Base-by-base conservation (phyloP, 495 filamentous ascomycete genomes). In the Elasticomyces elasticus region DNA sequence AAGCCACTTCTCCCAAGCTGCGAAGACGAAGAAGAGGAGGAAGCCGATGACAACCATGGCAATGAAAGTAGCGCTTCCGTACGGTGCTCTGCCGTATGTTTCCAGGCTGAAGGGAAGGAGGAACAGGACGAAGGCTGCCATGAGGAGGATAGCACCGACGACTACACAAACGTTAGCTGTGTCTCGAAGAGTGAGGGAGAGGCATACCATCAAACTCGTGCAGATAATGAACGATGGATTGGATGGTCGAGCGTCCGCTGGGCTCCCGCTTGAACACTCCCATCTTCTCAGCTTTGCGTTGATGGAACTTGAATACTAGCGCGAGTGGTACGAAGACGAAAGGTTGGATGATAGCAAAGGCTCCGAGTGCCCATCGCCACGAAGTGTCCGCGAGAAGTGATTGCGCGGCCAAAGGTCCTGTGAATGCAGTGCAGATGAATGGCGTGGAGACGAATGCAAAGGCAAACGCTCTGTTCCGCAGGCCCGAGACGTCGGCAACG, bases 401-500 rank as follows among this genome's bases (percentile, higher is more conserved):
- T 19, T 70, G 64, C 11, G 76, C 80, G 54, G 82, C 78, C 6
- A 72, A 72, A 6, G 79, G 74, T 0, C 81, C 81, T 28, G 79
- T 72, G 79, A 80, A 85, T 17, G 81, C 75, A 0, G 79, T 85
- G 0, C 80, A 81, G 25, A 77, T 71, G 63, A 79, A 76, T 2
- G 81, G 78, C 19, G 82, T 58, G 11, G 75, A 70, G 0, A 77
- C 74, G 43, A 81, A 71, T 13, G 76, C 83, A 54, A 83, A 75
- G 50, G 81, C 74, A 20, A 87, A 65, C 12, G 78, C 81, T 59
- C 84, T 78, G 52, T 84, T 85, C 35, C 80, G 65, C 19, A 87
- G 64, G 41, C 77, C 72, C 38, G 76, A 82, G 28, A 81, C 86
- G 61, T 87, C 84, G 12, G 84, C 84, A 42, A 87, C 77, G 59